Base-by-base conservation (phyloP, 2,329 filamentous ascomycete genomes). In the Penicillium sp. region DNA sequence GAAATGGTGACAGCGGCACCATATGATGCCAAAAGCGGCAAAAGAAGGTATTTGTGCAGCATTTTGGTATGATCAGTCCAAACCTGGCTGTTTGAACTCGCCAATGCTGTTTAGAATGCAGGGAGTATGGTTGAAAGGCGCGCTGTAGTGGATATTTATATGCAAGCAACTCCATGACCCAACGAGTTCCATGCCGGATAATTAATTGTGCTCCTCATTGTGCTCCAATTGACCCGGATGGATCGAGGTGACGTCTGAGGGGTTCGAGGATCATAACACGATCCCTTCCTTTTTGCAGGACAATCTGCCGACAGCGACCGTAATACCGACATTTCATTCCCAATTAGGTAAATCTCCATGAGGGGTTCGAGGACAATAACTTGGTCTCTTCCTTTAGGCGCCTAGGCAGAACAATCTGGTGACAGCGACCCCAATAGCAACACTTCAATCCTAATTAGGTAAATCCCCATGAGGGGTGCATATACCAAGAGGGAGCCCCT, bases 1-100 rank as follows among this genome's bases (percentile, higher is more conserved):
- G 69, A 66, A 23, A 71, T 68, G 10, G 67, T 54, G 40, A 69
- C 66, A 12, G 69, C 69, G 7, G 66, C 60, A 51, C 61, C 52
- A 47, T 60, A 64, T 4, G 65, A 62, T n/a, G 68, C 69, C 58
- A 70, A 50, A 42, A 71, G 54, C 1, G 69, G 59, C 57, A 70
- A 37, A n/a, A 70, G 56, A 49, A 70, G 54, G 43, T 59, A 60
- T 48, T 65, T 56, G 35, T 33, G 61, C 49, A 71, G 53, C 62
- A 64, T 70, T 19, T 21, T 59, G 31, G 19, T 35, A 37, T 54
- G 43, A 38, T 40, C 45, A 9, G 38, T 47, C 27, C 29, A 8
- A 15, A 29, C 48, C 40, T 41, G 43, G 21, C 42, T 33, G 38
- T 51, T 56, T 60, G 21, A 58, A 29, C 45, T 48, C 21, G 54